A percentile compares a stretch with the other conserved stretches of the same genome.
Conservation (phyloP, 2,329 filamentous ascomycete genomes). For the Alternaria hordeiaustralica region DNA sequence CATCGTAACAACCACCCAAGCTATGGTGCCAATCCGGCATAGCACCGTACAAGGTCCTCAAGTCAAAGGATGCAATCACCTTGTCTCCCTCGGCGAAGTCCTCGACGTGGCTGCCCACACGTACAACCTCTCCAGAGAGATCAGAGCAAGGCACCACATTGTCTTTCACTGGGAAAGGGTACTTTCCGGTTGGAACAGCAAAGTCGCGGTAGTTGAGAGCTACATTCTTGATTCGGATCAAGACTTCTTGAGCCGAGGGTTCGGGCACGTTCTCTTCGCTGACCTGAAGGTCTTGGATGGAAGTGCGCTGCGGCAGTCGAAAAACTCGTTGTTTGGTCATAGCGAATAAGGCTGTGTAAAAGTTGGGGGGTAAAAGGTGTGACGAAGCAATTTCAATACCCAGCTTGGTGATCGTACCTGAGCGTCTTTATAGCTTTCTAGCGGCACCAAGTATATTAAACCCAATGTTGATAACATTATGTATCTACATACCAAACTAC, state of each 20-base stretch:
- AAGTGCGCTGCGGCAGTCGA: constrained; percentile 10
- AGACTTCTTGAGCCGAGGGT: constrained; percentile 10
- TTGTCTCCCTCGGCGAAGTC: constrained; percentile 18
- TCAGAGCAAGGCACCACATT: constrained; percentile 22
- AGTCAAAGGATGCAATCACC: constrained; percentile 16
- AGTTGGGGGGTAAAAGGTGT: not conserved
- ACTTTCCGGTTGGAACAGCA: constrained; percentile 15
- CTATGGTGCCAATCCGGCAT: constrained; percentile 1
- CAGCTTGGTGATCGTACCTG: not conserved
- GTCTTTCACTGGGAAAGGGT: constrained; percentile 13
- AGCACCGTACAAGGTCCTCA: constrained; percentile 5
- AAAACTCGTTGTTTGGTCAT: constrained; percentile 13
- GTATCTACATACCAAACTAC: not conserved
- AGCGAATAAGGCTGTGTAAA: not conserved
- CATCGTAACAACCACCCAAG: constrained; percentile 5
- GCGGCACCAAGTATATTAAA: not conserved
- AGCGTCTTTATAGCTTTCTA: not conserved
- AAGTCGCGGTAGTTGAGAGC: constrained; percentile 26
- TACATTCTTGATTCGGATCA: constrained; percentile 18
- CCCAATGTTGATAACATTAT: not conserved
- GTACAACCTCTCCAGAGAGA: constrained; percentile 12
- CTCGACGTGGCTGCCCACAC: constrained; percentile 10
- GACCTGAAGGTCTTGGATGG: not conserved
- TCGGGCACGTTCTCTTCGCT: not conserved
- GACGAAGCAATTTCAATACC: not conserved